Conservation (phyloP, 1,284 basidiomycete genomes). For the Naganishia liquefaciens region DNA sequence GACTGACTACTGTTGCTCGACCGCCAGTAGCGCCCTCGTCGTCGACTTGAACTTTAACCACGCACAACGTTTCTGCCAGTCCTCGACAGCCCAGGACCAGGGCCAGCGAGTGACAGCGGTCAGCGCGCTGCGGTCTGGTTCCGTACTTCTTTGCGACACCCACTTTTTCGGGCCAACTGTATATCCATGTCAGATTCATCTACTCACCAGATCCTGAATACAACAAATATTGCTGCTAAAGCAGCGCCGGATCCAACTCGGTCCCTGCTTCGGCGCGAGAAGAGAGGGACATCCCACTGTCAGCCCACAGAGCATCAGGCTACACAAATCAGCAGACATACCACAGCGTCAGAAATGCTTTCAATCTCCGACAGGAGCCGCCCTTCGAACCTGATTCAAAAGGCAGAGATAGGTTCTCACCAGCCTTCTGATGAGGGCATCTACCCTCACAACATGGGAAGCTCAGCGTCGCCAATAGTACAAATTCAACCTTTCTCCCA, state of each 20-base stretch:
- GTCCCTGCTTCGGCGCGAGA: not conserved
- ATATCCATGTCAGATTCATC: slow-evolving; percentile 16
- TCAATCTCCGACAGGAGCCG: not conserved
- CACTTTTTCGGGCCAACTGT: not conserved
- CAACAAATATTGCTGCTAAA: not conserved
- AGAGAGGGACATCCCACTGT: slow-evolving; percentile 1
- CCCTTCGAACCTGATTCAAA: not conserved
- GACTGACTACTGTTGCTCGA: not conserved
- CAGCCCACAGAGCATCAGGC: not conserved
- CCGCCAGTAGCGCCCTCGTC: slow-evolving; percentile 1
- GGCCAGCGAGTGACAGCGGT: not conserved
- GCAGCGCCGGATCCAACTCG: too few relatives aligned
- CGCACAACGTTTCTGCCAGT: not conserved
- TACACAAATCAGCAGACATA: not conserved
- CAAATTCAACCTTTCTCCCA: slow-evolving; percentile 1
- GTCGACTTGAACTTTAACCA: not conserved
- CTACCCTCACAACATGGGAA: not conserved
- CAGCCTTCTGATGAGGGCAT: not conserved
- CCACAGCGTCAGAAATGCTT: not conserved
- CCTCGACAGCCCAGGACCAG: not conserved
- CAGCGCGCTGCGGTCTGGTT: not conserved
- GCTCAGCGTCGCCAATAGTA: slow-evolving; percentile 9
- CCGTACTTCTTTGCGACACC: not conserved
- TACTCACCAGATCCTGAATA: not conserved
- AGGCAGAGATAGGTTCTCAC: not conserved